Conservation (phyloP, 2,329 filamentous ascomycete genomes). For the Lasiodiplodia hormozganensis region DNA sequence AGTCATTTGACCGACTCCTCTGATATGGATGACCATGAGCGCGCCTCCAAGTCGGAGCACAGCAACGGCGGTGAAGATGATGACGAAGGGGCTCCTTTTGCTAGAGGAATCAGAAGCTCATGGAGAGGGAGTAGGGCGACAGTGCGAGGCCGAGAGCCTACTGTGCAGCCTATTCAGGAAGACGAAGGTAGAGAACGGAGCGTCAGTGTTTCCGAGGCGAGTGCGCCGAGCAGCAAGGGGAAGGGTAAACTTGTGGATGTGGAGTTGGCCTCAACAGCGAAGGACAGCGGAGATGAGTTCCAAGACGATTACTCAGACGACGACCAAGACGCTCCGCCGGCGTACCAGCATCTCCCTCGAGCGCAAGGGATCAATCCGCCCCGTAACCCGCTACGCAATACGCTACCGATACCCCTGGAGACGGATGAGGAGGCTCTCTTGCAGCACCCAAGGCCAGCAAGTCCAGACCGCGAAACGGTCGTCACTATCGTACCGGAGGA, state of each 20-base stretch:
- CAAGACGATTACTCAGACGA: conserved; percentile 48
- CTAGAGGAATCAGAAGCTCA: conserved; percentile 62
- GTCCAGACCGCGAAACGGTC: conserved; percentile 60
- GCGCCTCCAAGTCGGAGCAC: conserved; percentile 52
- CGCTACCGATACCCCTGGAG: conserved; percentile 55
- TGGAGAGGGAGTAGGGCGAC: conserved; percentile 59
- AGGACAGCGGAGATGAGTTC: conserved; percentile 52
- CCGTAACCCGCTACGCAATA: conserved; percentile 49
- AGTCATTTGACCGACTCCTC: conserved; percentile 85
- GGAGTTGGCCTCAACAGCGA: conserved; percentile 71
- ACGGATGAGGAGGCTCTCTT: conserved; percentile 58
- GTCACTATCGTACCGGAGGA: conserved; percentile 57
- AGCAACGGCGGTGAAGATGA: conserved; percentile 51
- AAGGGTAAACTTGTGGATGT: conserved; percentile 82
- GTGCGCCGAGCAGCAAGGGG: conserved; percentile 59
- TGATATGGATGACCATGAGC: conserved; percentile 76
- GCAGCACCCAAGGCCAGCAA: conserved; percentile 54
- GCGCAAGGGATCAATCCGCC: conserved; percentile 48
- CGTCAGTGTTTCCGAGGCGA: conserved; percentile 47
- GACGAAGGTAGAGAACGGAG: conserved; percentile 50
- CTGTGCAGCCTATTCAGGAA: conserved; percentile 43
- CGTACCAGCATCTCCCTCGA: conserved; percentile 64
- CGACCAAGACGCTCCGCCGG: conserved; percentile 58
- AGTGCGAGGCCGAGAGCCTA: conserved; percentile 45
- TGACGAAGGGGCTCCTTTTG: conserved; percentile 42